A percentile compares a stretch with the other conserved stretches of the same genome.
phyloP scores from a whole-genome alignment of 257 asterid species.

The Ocimum tenuiflorum region DNA sequence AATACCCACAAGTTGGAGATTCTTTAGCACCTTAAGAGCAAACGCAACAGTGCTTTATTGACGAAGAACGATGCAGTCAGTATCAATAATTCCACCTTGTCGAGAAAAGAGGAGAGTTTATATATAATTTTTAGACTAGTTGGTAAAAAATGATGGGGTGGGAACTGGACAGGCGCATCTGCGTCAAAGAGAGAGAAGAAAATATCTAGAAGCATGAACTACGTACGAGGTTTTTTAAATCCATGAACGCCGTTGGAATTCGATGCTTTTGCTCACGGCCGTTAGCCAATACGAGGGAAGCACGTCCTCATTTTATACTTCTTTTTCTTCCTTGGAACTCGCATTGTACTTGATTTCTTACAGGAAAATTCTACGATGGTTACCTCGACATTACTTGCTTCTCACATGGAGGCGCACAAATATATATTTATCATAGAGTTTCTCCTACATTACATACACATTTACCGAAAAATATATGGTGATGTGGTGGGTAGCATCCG shows the following conservation, averaged over 20 bases:
- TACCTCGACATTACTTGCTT: too few species aligned
- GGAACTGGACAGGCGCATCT: not conserved
- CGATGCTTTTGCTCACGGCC: conserved; percentile 1
- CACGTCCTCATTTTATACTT: too few species aligned
- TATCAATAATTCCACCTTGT: conserved; percentile 13
- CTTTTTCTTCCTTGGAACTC: too few species aligned
- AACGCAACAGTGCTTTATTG: not conserved
- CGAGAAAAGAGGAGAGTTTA: not conserved
- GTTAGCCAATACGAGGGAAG: not conserved
- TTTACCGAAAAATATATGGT: too few species aligned
- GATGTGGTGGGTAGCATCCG: too few species aligned
- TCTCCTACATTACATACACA: too few species aligned
- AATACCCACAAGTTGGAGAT: not conserved
- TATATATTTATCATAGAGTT: too few species aligned
- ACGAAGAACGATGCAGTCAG: not conserved
- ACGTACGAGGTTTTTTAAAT: conserved; percentile 10
- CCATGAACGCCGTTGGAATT: not conserved
- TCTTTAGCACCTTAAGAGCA: not conserved
- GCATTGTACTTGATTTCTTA: too few species aligned
- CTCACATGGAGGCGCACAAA: too few species aligned
- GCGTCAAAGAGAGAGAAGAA: conserved; percentile 32
- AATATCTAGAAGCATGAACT: conserved; percentile 21
- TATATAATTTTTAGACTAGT: not conserved
- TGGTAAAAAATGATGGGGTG: not conserved
- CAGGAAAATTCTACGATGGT: too few species aligned